Base-by-base conservation (phyloP, 1,139 yeast species). In the Saccharomyces hybrid region DNA sequence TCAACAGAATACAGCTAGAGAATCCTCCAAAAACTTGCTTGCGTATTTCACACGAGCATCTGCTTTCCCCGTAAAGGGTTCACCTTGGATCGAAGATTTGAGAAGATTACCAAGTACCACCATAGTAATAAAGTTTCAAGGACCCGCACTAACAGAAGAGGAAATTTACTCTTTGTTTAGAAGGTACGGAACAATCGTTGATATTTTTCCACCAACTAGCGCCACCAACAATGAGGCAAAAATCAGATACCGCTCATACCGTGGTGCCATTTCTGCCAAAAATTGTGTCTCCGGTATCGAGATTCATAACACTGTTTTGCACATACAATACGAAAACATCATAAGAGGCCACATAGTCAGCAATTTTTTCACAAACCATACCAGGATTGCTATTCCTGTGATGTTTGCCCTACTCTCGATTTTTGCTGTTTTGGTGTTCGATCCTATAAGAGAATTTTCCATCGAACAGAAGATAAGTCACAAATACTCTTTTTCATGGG, bases 11-110 rank as follows among this genome's bases (percentile, higher is more conserved):
- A 76, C 84, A 2, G 65, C 62, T 62, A 53, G 55, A 66, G 71
- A 52, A 59, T 67, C 66, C 60, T 64, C 64, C 67, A 62, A 60
- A 46, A 58, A 65, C 16, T 41, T 65, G 4, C 51, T 68, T 7
- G 62, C 70, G 61, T 77, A 59, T 59, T 69, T 64, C 56, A 74
- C 68, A 54, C 72, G 69, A 65, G 77, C 83, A 71, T 68, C 72
- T 64, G 86, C 74, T 54, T 85, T 76, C 64, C 83, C 88, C 0
- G 98, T 95, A 0, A 85, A 85, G 61, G 99, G 99, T 56, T 77
- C 82, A 0, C 99, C 99, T 0, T 93, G 98, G 97, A 87, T 93
- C 59, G 98, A 93, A 70, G 99, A 93, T 68, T 75, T 93, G 66
- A 79, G 87, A 61, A 74, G 97, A 59, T 79, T 78, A 59, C 95